These are phyloP conservation scores for Cladophialophora yegresii DNA, from an alignment of 2,329 filamentous ascomycete genomes.

Conservation along the genomic window DNA sequence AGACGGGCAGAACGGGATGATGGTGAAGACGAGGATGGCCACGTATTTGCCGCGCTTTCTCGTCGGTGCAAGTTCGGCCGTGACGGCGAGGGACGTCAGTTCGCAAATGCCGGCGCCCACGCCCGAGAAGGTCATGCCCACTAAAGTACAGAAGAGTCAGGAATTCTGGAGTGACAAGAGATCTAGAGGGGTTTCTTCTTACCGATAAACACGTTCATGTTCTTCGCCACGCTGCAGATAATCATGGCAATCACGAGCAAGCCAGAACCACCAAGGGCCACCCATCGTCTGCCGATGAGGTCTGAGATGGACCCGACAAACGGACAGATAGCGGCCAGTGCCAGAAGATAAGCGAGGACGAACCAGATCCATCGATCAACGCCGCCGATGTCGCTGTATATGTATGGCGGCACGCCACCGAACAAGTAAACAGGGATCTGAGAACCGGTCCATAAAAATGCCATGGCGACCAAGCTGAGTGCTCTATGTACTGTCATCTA, in stretches of 20 bases:
- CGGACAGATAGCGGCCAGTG: conserved; percentile 59
- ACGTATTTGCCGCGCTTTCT: conserved; percentile 66
- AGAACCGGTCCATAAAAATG: conserved; percentile 62
- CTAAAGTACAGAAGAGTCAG: conserved; percentile 39
- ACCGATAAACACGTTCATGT: conserved; percentile 65
- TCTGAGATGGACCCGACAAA: conserved; percentile 69
- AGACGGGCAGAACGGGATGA: conserved; percentile 64
- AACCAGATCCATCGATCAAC: conserved; percentile 65
- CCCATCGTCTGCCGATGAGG: conserved; percentile 62
- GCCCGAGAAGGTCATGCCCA: conserved; percentile 61
- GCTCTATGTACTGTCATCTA: conserved; percentile 34
- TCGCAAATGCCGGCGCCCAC: conserved; percentile 68
- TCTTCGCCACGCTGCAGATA: conserved; percentile 58
- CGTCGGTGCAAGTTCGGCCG: conserved; percentile 67
- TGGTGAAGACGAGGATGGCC: conserved; percentile 61
- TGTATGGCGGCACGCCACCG: conserved; percentile 55
- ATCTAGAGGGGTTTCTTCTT: conserved; percentile 30
- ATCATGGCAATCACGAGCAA: conserved; percentile 63
- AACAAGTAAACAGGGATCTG: conserved; percentile 61
- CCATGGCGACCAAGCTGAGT: conserved; percentile 60
- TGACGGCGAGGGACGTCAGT: conserved; percentile 67
- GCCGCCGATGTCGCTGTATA: conserved; percentile 64
- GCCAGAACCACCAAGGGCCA: conserved; percentile 57
- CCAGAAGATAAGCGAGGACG: conserved; percentile 56
- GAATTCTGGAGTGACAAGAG: conserved; percentile 2